Percentiles rank a stretch among this genome's conserved stretches.
Conservation (phyloP, 345 rosid genomes). For the Trapa incisa region DNA sequence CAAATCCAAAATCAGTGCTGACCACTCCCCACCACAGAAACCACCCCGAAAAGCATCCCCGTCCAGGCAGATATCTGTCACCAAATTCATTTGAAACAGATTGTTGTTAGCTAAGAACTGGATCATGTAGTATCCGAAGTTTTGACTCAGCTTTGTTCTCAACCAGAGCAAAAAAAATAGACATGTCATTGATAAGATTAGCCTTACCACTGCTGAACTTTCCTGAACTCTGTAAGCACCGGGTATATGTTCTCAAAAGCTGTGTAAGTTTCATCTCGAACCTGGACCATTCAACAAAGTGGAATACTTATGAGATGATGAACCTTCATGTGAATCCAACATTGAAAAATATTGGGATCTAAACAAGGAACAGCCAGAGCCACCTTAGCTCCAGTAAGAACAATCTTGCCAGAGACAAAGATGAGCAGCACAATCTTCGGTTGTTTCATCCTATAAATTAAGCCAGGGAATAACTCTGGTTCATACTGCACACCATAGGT, state of each 20-base stretch:
- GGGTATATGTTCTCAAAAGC: constrained; percentile 98
- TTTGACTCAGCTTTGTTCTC: no score
- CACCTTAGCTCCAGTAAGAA: constrained; percentile 97
- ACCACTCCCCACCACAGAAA: no score
- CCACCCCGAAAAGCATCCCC: no score
- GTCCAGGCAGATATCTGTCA: background rate
- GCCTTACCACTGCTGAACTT: constrained; percentile 73
- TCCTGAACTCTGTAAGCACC: constrained; percentile 83
- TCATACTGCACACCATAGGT: constrained; percentile 44
- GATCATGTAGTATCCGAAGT: no score
- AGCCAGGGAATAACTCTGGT: constrained; percentile 87
- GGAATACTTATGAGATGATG: background rate
- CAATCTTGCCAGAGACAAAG: constrained; percentile 90
- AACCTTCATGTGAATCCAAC: background rate
- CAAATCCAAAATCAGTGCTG: no score
- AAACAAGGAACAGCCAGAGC: constrained; percentile 1
- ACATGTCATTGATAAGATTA: no score
- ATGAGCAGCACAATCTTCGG: constrained; percentile 92
- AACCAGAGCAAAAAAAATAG: no score
- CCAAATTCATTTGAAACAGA: no score
- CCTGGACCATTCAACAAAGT: constrained; percentile 13
- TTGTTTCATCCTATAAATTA: constrained; percentile 87
- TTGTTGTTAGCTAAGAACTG: no score
- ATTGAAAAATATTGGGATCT: background rate
- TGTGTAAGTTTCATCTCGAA: constrained; percentile 67